These are phyloP conservation scores for Pistacia atlantica DNA, from an alignment of 345 rosid species.

Conservation along the genomic window DNA sequence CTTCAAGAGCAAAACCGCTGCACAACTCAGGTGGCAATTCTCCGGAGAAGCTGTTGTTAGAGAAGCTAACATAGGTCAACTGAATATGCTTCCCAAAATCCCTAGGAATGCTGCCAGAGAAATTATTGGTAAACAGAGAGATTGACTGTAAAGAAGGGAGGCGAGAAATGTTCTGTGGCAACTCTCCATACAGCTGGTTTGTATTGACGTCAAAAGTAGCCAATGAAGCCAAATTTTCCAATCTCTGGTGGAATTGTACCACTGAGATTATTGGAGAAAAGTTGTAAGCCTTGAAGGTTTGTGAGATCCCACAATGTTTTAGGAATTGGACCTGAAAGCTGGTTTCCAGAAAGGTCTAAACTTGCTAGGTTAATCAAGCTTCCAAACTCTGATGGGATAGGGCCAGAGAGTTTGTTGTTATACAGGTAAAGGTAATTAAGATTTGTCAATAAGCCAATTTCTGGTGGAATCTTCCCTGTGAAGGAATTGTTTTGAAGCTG, in stretches of 20 bases:
- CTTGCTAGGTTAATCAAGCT: constrained; percentile 25
- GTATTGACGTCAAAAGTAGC: too few relatives aligned
- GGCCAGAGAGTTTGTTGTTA: constrained; percentile 45
- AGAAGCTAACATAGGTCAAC: too few relatives aligned
- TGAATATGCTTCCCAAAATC: too few relatives aligned
- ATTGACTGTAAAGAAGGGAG: too few relatives aligned
- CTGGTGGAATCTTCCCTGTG: constrained; percentile 48
- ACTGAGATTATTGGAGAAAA: constrained; percentile 48
- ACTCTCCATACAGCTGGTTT: too few relatives aligned
- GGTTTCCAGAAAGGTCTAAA: constrained; percentile 53
- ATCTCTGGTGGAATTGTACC: constrained; percentile 60
- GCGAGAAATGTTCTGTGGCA: too few relatives aligned
- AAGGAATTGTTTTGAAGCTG: constrained; percentile 56
- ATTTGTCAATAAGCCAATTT: constrained; percentile 40
- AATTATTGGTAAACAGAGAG: too few relatives aligned
- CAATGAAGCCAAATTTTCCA: constrained; percentile 15
- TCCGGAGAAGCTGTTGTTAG: too few relatives aligned
- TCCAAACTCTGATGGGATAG: constrained; percentile 53
- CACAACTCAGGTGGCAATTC: too few relatives aligned
- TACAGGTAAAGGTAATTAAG: constrained; percentile 41
- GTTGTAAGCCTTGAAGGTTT: constrained; percentile 39
- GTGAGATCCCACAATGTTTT: constrained; percentile 44
- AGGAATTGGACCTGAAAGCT: constrained; percentile 58
- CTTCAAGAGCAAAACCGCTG: too few relatives aligned
- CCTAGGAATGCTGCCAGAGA: too few relatives aligned